Evolutionary conservation across 164 flowering plant genomes (phyloP), one percentile per base, ranked within the genome.

Genomic region (Stephania japonica): DNA sequence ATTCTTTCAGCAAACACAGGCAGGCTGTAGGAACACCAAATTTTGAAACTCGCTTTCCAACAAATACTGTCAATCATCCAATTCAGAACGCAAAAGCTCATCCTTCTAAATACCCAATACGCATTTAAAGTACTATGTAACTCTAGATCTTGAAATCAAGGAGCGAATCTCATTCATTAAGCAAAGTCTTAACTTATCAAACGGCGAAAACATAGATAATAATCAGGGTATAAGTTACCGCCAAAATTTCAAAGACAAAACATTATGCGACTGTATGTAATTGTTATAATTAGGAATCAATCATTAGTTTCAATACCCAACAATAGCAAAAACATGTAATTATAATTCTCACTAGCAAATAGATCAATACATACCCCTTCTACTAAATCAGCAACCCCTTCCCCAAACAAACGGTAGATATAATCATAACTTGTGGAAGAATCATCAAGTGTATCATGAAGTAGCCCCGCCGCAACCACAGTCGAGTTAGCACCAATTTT

Each of bases 361-460:
- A 32, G 38, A 32, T 32, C 38, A 32, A 16, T 41, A 64, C 93
- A 80, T 83, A 95, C 99, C 97, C 97, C 98, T 85, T 85, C 86
- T 67, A 95, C 98, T 75, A 95, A 80, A 83, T 91, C 90, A 43
- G 97, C 94, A 64, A 95, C 98, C n/a, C 87, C 97, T 64, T 86
- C 82, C 43, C 99, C 98, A 79, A 93, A 88, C 3, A 80, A 81
- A 69, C 80, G 71, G 23, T 70, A 80, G 68, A 95, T 87, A 73
- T 87, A 81, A 65, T 87, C 93, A 73, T 89, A 88, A 59, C 80
- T 82, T 70, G 86, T 72, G 75, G 79, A 88, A 64, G 95, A 84
- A 85, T 95, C 99, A 72, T 95, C 99, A 74, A 93, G 80, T 0
- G 98, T 88, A 78, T 95, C 99, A 42, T 95, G 99, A 63, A 95